These are phyloP conservation scores for Paramecium caudatum DNA, from an alignment of 73 alveolate genomes.

Conservation along the genomic window DNA sequence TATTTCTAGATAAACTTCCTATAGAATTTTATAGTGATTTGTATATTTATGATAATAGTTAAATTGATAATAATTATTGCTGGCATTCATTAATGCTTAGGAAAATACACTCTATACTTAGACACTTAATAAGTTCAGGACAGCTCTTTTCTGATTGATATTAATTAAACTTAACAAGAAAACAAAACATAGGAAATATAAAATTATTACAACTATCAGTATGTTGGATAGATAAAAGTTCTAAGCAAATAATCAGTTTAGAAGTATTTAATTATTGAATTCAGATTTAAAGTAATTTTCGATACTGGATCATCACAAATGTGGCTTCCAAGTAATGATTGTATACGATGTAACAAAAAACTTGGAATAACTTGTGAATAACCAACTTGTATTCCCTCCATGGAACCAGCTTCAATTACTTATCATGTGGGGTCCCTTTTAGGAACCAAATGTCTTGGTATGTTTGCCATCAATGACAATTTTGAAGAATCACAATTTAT, in stretches of 20 bases:
- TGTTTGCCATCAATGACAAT: constrained; percentile 21
- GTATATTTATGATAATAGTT: constrained; percentile 63
- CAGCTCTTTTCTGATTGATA: not conserved
- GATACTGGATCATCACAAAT: constrained; percentile 75
- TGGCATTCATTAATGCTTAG: not conserved
- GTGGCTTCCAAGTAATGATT: constrained; percentile 69
- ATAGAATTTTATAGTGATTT: constrained; percentile 45
- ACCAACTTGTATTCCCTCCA: constrained; percentile 45
- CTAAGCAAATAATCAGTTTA: not conserved
- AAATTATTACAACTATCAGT: constrained; percentile 45
- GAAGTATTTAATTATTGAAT: constrained; percentile 7
- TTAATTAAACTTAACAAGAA: not conserved
- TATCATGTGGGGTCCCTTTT: constrained; percentile 63
- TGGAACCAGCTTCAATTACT: constrained; percentile 1
- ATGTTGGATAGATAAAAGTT: constrained; percentile 41
- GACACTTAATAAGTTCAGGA: constrained; percentile 9
- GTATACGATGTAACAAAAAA: constrained; percentile 57
- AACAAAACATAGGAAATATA: not conserved
- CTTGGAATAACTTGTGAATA: constrained; percentile 44
- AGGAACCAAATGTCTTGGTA: constrained; percentile 31
- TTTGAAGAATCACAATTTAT: constrained; percentile 40
- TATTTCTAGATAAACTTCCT: constrained; percentile 30
- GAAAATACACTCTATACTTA: constrained; percentile 7
- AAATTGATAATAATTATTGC: constrained; percentile 21
- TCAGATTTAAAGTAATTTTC: constrained; percentile 48